Percentiles rank a stretch among this genome's conserved stretches.
Evolutionary conservation across 768 basidiomycete genomes (phyloP).

Genomic region (Coprinopsis cinerea): DNA sequence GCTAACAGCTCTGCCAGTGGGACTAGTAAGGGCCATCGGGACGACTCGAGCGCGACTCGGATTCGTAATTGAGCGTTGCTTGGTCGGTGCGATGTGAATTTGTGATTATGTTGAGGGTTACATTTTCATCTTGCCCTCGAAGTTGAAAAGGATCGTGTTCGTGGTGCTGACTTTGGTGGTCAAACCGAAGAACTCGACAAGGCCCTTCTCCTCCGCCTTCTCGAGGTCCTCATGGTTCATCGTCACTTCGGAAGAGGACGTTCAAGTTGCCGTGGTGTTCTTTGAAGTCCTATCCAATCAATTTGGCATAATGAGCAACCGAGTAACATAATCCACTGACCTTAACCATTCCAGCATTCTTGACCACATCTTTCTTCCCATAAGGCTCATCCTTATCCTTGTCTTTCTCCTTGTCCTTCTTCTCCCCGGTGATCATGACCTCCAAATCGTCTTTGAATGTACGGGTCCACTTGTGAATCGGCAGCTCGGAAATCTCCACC

Average conservation of each 20-base stretch:
- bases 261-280: conserved; percentile 93
- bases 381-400: conserved; percentile 7
- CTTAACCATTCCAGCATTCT: conserved; percentile 63
- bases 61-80: too few relatives aligned
- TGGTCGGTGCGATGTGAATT: too few relatives aligned
- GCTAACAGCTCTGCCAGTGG: too few relatives aligned
- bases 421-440: conserved; percentile 64
- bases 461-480: conserved; percentile 93
- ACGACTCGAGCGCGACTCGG: too few relatives aligned
- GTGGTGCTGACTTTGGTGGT: conserved; percentile 76
- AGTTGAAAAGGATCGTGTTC: conserved; percentile 99
- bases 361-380: conserved; percentile 24
- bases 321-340: conserved; percentile 29
- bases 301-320: neutral
- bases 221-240: conserved; percentile 77
- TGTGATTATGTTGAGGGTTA: too few relatives aligned
- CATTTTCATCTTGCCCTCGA: conserved; percentile 92
- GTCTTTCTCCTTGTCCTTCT: conserved; percentile 59
- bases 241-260: conserved; percentile 80
- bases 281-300: conserved; percentile 75
- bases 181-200: conserved; percentile 89
- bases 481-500: conserved; percentile 91
- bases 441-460: conserved; percentile 91
- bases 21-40: too few relatives aligned
- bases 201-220: conserved; percentile 84